Conservation (phyloP, 352 stramenopile genomes). For the Phytophthora capsici region DNA sequence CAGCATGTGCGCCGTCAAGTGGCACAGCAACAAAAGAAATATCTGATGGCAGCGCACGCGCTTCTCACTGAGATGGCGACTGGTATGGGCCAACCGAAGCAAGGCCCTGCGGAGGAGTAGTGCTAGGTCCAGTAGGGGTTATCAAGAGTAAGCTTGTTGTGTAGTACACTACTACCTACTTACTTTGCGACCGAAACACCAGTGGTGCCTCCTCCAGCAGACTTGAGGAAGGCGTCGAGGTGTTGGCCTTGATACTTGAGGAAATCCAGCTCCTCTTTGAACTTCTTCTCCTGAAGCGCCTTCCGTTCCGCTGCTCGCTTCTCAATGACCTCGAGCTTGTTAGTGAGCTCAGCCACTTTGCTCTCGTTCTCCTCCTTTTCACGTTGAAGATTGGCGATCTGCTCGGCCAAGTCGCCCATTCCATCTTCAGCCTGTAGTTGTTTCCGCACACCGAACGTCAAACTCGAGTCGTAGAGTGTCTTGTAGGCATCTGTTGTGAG, state of each 20-base stretch:
- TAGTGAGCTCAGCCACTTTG: slow-evolving; percentile 89
- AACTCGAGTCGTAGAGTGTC: slow-evolving; percentile 93
- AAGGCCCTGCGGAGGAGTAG: slow-evolving; percentile 7
- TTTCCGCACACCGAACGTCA: slow-evolving; percentile 94
- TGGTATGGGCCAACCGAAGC: slow-evolving; percentile 23
- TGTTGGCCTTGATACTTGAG: slow-evolving; percentile 96
- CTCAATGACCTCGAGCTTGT: slow-evolving; percentile 94
- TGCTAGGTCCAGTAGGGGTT: background rate
- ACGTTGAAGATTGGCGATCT: slow-evolving; percentile 52
- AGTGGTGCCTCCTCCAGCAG: slow-evolving; percentile 62
- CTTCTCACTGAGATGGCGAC: slow-evolving; percentile 56
- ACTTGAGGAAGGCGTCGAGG: slow-evolving; percentile 95
- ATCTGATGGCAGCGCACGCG: slow-evolving; percentile 63
- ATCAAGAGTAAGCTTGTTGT: slow-evolving; percentile 7
- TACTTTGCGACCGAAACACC: slow-evolving; percentile 25
- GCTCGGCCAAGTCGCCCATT: slow-evolving; percentile 86
- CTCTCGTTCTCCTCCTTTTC: slow-evolving; percentile 80
- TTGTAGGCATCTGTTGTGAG: slow-evolving; percentile 97
- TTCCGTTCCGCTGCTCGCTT: slow-evolving; percentile 90
- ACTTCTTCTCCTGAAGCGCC: slow-evolving; percentile 92
- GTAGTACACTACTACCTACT: background rate
- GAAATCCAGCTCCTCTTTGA: slow-evolving; percentile 95
- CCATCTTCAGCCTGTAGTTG: slow-evolving; percentile 94
- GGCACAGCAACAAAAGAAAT: slow-evolving; percentile 67
- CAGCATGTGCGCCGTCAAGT: slow-evolving; percentile 67